A percentile compares a stretch with the other conserved stretches of the same genome.
Evolutionary conservation across 306 rosid genomes (phyloP).

Genomic region (Betula pendula): DNA sequence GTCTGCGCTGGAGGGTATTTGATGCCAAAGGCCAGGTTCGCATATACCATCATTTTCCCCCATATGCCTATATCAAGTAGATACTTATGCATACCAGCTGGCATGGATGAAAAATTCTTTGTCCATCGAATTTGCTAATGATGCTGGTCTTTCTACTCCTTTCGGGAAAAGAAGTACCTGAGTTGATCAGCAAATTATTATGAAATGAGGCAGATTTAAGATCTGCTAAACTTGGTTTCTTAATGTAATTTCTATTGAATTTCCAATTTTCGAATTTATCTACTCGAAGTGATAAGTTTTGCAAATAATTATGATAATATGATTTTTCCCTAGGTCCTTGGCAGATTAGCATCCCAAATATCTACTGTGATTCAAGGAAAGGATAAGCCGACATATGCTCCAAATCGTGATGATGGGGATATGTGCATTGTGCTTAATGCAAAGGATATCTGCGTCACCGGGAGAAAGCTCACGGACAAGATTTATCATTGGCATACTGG

Average conservation of each 20-base stretch:
- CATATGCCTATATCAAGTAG: neutral
- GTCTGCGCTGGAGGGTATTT: slow-evolving; percentile 87
- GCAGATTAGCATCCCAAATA: slow-evolving; percentile 93
- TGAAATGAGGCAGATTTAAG: neutral
- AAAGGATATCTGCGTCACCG: slow-evolving; percentile 80
- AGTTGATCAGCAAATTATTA: neutral
- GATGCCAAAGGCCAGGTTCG: slow-evolving; percentile 92
- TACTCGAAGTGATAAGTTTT: slow-evolving; percentile 20
- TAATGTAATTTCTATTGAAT: neutral
- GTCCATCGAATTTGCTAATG: neutral
- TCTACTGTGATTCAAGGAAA: slow-evolving; percentile 92
- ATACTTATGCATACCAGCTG: neutral
- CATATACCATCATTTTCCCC: neutral
- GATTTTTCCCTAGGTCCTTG: slow-evolving; percentile 61
- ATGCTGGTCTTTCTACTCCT: neutral
- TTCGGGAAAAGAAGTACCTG: neutral
- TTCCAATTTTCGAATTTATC: slow-evolving; percentile 7
- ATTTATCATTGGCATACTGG: slow-evolving; percentile 96
- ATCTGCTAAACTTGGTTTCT: neutral
- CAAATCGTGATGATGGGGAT: slow-evolving; percentile 92
- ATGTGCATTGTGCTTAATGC: slow-evolving; percentile 96
- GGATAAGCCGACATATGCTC: slow-evolving; percentile 90
- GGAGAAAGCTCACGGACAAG: slow-evolving; percentile 86
- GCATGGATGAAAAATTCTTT: neutral
- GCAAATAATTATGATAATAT: slow-evolving; percentile 4